Percentiles rank a stretch among this genome's conserved stretches.
Evolutionary conservation across 805 yeast genomes (phyloP).

Genomic region (Saturnispora sekii): DNA sequence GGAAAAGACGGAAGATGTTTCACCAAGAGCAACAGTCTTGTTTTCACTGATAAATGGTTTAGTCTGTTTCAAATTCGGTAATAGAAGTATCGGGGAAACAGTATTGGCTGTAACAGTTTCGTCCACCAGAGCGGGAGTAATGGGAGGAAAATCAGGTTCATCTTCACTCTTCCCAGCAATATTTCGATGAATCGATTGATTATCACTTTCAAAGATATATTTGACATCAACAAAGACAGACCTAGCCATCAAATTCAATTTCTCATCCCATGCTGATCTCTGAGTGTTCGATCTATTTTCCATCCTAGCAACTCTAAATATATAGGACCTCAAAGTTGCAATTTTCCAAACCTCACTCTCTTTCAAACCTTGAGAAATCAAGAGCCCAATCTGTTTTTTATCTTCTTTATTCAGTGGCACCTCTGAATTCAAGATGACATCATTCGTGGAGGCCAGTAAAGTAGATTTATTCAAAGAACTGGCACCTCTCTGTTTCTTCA

Average conservation of each 20-base stretch:
- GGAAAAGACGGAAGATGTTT: conserved; percentile 9
- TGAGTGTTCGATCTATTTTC: not conserved
- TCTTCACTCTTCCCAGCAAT: not conserved
- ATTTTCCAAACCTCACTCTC: conserved; percentile 79
- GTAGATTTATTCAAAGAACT: conserved; percentile 13
- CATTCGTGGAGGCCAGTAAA: conserved; percentile 22
- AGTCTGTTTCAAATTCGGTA: conserved; percentile 4
- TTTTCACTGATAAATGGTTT: conserved; percentile 10
- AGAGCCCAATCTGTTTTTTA: conserved; percentile 59
- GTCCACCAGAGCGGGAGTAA: not conserved
- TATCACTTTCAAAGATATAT: conserved; percentile 14
- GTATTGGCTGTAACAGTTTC: not conserved
- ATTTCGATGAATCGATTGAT: not conserved
- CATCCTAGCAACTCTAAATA: conserved; percentile 45
- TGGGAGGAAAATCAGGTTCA: not conserved
- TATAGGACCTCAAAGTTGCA: conserved; percentile 57
- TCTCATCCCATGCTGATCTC: not conserved
- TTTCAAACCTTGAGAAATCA: conserved; percentile 62
- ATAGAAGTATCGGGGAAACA: not conserved
- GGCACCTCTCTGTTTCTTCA: conserved; percentile 17
- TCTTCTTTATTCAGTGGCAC: conserved; percentile 57
- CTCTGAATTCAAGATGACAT: conserved; percentile 33
- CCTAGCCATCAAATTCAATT: conserved; percentile 33
- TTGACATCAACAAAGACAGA: conserved; percentile 42
- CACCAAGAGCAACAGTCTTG: conserved; percentile 20